Conservation (phyloP, 345 rosid species). For the Euphorbia peplus region DNA sequence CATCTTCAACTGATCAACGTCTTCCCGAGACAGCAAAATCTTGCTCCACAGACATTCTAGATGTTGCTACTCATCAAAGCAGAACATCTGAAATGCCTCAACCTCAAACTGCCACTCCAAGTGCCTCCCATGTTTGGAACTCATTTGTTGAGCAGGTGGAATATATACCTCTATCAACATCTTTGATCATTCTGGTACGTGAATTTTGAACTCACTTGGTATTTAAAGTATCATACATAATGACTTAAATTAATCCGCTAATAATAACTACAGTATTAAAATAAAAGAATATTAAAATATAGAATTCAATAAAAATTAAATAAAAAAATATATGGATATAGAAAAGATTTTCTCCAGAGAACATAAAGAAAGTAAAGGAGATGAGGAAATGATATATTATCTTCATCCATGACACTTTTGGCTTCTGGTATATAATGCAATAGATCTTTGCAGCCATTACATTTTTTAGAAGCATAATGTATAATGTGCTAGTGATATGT, state of each 20-base stretch:
- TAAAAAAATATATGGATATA: too few relatives aligned
- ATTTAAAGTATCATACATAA: background rate
- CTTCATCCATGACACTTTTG: background rate
- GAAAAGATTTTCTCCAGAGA: too few relatives aligned
- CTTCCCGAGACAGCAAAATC: constrained; percentile 29
- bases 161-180: constrained; percentile 64
- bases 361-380: background rate
- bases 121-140: constrained; percentile 70
- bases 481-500: background rate
- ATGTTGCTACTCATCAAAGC: constrained; percentile 17
- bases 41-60: constrained; percentile 20
- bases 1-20: constrained; percentile 20
- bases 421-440: background rate
- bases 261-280: too few relatives aligned
- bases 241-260: too few relatives aligned
- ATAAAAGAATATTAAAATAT: too few relatives aligned
- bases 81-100: constrained; percentile 31
- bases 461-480: background rate
- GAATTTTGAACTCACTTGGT: background rate
- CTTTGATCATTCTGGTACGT: constrained; percentile 82
- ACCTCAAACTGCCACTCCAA: constrained; percentile 27
- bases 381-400: background rate
- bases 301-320: too few relatives aligned
- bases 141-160: constrained; percentile 88
- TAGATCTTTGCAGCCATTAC: background rate